Evolutionary conservation across 176 grass and related monocot genomes (phyloP).

Genomic region (Bonia amplexicaulis): DNA sequence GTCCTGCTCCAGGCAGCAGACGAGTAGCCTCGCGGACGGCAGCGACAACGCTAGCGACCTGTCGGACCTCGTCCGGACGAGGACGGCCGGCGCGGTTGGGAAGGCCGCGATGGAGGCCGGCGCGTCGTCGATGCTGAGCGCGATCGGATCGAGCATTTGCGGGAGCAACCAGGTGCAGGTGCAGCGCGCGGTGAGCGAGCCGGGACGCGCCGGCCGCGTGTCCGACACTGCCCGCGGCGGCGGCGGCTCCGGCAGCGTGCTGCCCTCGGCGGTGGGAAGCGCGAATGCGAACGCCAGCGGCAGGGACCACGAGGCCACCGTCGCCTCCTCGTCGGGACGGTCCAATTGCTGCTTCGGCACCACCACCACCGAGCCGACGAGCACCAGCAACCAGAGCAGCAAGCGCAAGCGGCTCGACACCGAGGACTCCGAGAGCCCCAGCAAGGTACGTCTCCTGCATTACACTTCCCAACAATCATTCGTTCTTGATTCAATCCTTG

Average conservation of each 20-base stretch:
- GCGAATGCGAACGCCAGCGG: slow-evolving; percentile 22
- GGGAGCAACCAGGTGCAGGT: slow-evolving; percentile 62
- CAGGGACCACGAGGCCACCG: slow-evolving; percentile 17
- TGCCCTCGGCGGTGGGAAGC: slow-evolving; percentile 41
- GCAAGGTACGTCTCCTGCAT: slow-evolving; percentile 36
- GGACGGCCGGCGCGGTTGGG: not conserved
- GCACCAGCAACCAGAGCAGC: slow-evolving; percentile 57
- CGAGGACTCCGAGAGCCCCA: slow-evolving; percentile 70
- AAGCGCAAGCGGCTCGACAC: slow-evolving; percentile 76
- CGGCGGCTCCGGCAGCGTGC: not conserved
- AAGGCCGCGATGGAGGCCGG: slow-evolving; percentile 23
- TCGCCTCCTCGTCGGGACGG: slow-evolving; percentile 43
- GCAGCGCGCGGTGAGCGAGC: slow-evolving; percentile 25
- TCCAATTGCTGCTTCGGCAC: slow-evolving; percentile 52
- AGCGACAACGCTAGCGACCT: slow-evolving; percentile 20
- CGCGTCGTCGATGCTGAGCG: slow-evolving; percentile 52
- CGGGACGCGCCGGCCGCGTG: not conserved
- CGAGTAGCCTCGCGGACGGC: slow-evolving; percentile 21
- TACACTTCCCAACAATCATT: not conserved
- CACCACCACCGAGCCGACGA: slow-evolving; percentile 40
- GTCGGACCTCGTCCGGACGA: slow-evolving; percentile 23
- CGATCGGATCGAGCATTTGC: slow-evolving; percentile 70
- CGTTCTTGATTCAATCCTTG: not conserved
- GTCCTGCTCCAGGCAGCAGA: slow-evolving; percentile 39
- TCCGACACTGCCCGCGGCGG: not conserved